Base-by-base conservation (phyloP, 2,329 filamentous ascomycete species). In the Xylaria sp. region DNA sequence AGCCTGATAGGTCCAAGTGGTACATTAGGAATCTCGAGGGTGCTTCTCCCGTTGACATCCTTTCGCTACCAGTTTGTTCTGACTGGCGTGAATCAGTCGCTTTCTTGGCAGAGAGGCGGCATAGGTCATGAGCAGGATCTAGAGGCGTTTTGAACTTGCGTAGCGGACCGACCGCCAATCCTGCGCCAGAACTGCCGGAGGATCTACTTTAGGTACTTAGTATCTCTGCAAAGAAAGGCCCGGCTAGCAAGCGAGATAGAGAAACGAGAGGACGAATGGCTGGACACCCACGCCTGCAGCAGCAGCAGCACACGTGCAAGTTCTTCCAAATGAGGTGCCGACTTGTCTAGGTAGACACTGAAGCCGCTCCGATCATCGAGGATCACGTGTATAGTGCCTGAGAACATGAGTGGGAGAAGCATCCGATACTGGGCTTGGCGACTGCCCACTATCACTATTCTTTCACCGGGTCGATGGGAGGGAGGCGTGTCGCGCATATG, bases 101-200 rank as follows among this genome's bases (percentile, higher is more conserved):
- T n/a, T n/a, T 33, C 29, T 29, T 41, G 37, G 27, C 17, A 3
- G 17, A 10, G 29, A 29, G 21, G 10, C 35, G 15, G 33, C 27
- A 23, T 17, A 47, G 27, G 33, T 33, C 40, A 31, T 48, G 27
- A 29, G 21, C 10, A 54, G 43, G 27, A 49, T 27, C 27, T 37
- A 48, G 21, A 43, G n/a, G 35, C 19, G n/a, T 17, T 33, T 31
- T 52, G 19, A 33, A 31, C 15, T 54, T 43, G 11, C 11, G 25
- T 23, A 23, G 43, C 41, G 21, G 23, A 21, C 21, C 33, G 23
- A n/a, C 44, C 37, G 54, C 37, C 31, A 13, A 15, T 47, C 40
- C 25, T 52, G 38, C 29, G 10, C 7, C n/a, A 17, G 46, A 56
- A 61, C 25, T 54, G 23, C 48, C 48, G 54, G 44, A 54, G 54